Conservation (phyloP, 106 monocot species). For the Xerophyta viscosa region DNA sequence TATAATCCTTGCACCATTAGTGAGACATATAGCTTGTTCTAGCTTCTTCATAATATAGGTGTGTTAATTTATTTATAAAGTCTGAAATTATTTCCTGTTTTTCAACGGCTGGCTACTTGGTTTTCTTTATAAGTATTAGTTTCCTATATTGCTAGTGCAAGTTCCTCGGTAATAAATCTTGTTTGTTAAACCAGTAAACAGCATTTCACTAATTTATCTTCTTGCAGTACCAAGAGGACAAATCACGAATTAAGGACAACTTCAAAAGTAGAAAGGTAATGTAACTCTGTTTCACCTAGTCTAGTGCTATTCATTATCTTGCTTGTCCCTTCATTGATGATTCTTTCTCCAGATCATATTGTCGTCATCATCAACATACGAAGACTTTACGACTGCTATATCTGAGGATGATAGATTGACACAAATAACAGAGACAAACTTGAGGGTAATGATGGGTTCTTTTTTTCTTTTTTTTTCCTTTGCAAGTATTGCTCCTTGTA, state of each 20-base stretch:
- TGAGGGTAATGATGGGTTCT: slow-evolving; percentile 42
- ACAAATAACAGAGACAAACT: slow-evolving; percentile 64
- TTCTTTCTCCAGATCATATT: slow-evolving; percentile 51
- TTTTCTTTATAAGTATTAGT: too few relatives aligned
- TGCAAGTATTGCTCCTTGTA: too few relatives aligned
- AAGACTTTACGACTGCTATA: slow-evolving; percentile 51
- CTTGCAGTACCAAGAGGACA: slow-evolving; percentile 82
- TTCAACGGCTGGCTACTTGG: too few relatives aligned
- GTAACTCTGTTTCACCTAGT: neutral
- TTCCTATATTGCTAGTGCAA: too few relatives aligned
- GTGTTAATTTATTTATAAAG: too few relatives aligned
- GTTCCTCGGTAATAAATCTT: too few relatives aligned
- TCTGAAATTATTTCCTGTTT: too few relatives aligned
- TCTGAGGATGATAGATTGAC: slow-evolving; percentile 33
- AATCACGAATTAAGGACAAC: slow-evolving; percentile 60
- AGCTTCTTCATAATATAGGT: too few relatives aligned
- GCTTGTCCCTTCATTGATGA: neutral
- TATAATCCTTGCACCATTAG: too few relatives aligned
- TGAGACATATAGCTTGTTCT: too few relatives aligned
- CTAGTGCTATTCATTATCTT: too few relatives aligned
- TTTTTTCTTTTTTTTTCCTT: neutral
- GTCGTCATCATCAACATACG: slow-evolving; percentile 55
- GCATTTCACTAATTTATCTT: slow-evolving; percentile 2
- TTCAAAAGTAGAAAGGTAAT: slow-evolving; percentile 67
- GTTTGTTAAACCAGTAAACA: too few relatives aligned